Evolutionary conservation across 2,329 filamentous ascomycete species (phyloP).

Genomic region (Clathrospora elynae): DNA sequence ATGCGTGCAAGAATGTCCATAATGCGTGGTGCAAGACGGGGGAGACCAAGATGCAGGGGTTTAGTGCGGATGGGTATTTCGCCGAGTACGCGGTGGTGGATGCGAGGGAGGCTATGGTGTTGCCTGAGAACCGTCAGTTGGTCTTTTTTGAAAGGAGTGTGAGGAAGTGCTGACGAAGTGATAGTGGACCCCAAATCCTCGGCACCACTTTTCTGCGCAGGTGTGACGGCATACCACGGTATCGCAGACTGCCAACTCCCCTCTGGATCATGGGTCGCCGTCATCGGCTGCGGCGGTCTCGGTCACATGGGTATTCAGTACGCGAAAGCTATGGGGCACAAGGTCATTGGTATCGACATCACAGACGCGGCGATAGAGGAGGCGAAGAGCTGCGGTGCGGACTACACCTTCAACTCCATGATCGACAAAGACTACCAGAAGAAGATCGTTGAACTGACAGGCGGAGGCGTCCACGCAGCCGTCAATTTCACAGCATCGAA

Average conservation of each 20-base stretch:
- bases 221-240: constrained; percentile 39
- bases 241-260: constrained; percentile 37
- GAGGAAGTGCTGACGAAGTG: constrained; percentile 4
- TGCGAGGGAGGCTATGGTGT: constrained; percentile 35
- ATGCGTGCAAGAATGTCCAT: constrained; percentile 36
- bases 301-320: constrained; percentile 43
- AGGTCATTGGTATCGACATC: constrained; percentile 41
- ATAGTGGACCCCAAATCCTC: constrained; percentile 34
- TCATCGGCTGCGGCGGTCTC: constrained; percentile 40
- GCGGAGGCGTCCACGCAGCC: constrained; percentile 37
- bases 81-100: constrained; percentile 41
- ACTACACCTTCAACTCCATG: constrained; percentile 40
- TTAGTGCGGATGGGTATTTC: constrained; percentile 37
- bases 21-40: constrained; percentile 38
- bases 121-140: constrained; percentile 33
- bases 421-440: constrained; percentile 36
- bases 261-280: constrained; percentile 36
- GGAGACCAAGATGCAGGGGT: constrained; percentile 41
- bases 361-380: constrained; percentile 37
- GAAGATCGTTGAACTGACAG: constrained; percentile 37
- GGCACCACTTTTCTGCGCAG: constrained; percentile 41
- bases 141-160: neutral
- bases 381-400: constrained; percentile 39
- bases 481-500: constrained; percentile 43
- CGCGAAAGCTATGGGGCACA: constrained; percentile 42